Conservation (phyloP, 2,329 filamentous ascomycete species). For the Colletotrichum paranaense region DNA sequence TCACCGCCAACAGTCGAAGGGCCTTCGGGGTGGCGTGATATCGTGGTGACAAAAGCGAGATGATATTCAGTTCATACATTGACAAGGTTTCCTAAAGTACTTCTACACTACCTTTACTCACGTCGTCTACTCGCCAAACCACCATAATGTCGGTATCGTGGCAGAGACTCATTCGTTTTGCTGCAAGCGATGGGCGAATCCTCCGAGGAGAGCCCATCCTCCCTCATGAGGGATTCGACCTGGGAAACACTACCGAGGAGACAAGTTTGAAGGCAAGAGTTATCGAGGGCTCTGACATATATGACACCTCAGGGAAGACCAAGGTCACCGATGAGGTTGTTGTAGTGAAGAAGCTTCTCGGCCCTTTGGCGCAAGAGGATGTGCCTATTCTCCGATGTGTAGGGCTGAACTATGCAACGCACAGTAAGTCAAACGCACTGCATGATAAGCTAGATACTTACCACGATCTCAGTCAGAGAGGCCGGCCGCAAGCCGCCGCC, state of each 20-base stretch:
- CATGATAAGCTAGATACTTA: background rate
- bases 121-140: no score
- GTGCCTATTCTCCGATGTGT: constrained; percentile 69
- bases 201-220: constrained; percentile 65
- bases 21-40: no score
- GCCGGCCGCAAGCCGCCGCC: constrained; percentile 61
- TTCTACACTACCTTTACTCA: no score
- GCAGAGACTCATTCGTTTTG: constrained; percentile 66
- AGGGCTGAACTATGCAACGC: constrained; percentile 70
- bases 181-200: constrained; percentile 59
- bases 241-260: constrained; percentile 57
- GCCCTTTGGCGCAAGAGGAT: constrained; percentile 60
- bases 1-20: no score
- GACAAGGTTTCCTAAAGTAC: no score
- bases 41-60: background rate
- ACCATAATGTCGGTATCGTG: constrained; percentile 51
- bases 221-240: constrained; percentile 55
- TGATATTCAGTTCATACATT: no score
- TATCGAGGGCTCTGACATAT: constrained; percentile 61
- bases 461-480: constrained; percentile 55
- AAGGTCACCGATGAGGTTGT: constrained; percentile 64
- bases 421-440: constrained; percentile 49
- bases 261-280: constrained; percentile 64
- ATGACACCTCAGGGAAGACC: constrained; percentile 57
- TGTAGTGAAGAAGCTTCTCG: constrained; percentile 63